phyloP scores from a whole-genome alignment of 2,329 filamentous ascomycete genomes.

The Pseudonectria foliicola region DNA sequence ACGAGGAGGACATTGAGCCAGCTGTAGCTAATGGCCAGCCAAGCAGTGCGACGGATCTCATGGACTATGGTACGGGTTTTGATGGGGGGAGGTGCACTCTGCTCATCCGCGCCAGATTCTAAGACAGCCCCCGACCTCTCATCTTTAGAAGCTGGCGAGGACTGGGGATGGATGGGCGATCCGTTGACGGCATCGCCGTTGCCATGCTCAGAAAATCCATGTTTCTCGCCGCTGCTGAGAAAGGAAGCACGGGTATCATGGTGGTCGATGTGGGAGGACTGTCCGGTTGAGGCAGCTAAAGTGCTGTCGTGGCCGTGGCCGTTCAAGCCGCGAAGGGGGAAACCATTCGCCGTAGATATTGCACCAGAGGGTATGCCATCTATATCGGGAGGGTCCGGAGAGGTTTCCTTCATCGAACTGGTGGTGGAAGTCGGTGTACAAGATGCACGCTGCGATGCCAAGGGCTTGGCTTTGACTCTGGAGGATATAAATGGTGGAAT shows the following conservation, averaged over 20 bases:
- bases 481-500: too few relatives aligned
- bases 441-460: slow-evolving; percentile 7
- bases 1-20: slow-evolving; percentile 72
- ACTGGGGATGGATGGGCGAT: slow-evolving; percentile 20
- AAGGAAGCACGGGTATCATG: slow-evolving; percentile 12
- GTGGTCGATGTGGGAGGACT: slow-evolving; percentile 24
- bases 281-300: slow-evolving; percentile 7
- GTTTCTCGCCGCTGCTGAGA: slow-evolving; percentile 11
- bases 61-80: slow-evolving; percentile 33
- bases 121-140: slow-evolving; percentile 52
- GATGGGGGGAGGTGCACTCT: slow-evolving; percentile 25
- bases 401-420: slow-evolving; percentile 58
- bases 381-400: slow-evolving; percentile 45
- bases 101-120: slow-evolving; percentile 21
- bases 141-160: slow-evolving; percentile 41
- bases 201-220: slow-evolving; percentile 2
- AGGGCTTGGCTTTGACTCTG: slow-evolving; percentile 19
- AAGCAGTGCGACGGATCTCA: slow-evolving; percentile 43
- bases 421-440: slow-evolving; percentile 15
- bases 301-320: background rate
- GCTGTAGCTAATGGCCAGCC: slow-evolving; percentile 60
- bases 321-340: slow-evolving; percentile 26
- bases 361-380: slow-evolving; percentile 51
- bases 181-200: slow-evolving; percentile 19
- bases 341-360: slow-evolving; percentile 49